These are phyloP conservation scores for Tillandsia fasciculata DNA, from an alignment of 176 grass and related monocot genomes.

Conservation along the genomic window DNA sequence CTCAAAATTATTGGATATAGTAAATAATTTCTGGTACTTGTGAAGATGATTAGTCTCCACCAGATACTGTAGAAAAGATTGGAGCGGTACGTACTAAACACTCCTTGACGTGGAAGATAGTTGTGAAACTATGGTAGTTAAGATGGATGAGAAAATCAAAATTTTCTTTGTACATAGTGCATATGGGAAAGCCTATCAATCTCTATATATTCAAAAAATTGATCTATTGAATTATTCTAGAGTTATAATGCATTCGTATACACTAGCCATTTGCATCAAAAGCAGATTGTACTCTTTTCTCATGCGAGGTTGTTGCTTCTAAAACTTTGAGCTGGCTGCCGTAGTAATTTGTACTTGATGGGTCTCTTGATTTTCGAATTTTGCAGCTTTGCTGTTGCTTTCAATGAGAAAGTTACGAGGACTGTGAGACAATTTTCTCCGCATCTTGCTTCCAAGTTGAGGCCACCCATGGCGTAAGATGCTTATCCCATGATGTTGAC, in stretches of 20 bases:
- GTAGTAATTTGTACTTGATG: background rate
- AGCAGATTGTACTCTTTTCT: too few species aligned
- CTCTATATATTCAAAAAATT: too few species aligned
- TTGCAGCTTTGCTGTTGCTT: constrained; percentile 34
- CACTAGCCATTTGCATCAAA: too few species aligned
- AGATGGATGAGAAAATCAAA: background rate
- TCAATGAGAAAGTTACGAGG: constrained; percentile 91
- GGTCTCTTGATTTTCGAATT: background rate
- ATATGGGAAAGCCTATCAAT: too few species aligned
- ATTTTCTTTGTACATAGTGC: too few species aligned
- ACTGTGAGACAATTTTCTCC: constrained; percentile 87
- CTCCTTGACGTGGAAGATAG: background rate
- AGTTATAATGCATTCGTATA: too few species aligned
- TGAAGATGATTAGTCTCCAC: background rate
- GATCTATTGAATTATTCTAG: too few species aligned
- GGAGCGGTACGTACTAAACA: background rate
- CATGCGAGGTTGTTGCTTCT: background rate
- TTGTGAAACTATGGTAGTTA: background rate
- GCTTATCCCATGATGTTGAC: constrained; percentile 4
- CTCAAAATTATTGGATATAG: background rate
- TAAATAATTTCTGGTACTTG: background rate
- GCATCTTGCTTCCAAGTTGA: constrained; percentile 98
- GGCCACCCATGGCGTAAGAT: constrained; percentile 64
- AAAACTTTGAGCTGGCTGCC: background rate
- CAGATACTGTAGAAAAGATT: background rate